phyloP scores from a whole-genome alignment of 1,284 basidiomycete species.

The Puccinia polysora region DNA sequence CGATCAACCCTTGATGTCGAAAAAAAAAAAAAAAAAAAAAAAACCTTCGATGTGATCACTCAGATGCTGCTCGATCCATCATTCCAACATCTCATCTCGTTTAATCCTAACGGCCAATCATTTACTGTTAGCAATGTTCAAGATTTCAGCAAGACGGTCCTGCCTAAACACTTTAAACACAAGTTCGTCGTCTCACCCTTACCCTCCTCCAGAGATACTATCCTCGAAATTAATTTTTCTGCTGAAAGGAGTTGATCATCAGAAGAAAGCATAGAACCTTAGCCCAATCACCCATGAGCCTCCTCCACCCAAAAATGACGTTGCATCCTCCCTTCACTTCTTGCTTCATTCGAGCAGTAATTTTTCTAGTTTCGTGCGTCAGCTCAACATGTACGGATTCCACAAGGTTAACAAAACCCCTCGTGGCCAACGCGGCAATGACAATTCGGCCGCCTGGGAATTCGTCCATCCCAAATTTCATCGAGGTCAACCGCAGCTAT shows the following conservation, averaged over 20 bases:
- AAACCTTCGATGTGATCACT: too few species aligned
- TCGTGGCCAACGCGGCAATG: conserved; percentile 70
- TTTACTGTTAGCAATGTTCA: conserved; percentile 50
- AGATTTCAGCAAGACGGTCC: conserved; percentile 52
- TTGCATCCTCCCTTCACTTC: background rate
- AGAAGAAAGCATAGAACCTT: too few species aligned
- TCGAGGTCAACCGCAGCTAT: conserved; percentile 69
- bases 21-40: too few species aligned
- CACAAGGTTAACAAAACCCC: conserved; percentile 63
- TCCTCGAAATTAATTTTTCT: too few species aligned
- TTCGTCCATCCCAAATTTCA: conserved; percentile 82
- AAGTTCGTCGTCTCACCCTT: conserved; percentile 29
- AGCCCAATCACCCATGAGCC: background rate
- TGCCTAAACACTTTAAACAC: conserved; percentile 55
- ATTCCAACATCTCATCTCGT: conserved; percentile 45
- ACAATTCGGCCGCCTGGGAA: conserved; percentile 78
- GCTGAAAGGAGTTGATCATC: too few species aligned
- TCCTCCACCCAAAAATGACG: too few species aligned
- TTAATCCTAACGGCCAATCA: conserved; percentile 38
- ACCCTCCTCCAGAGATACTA: background rate
- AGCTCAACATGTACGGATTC: conserved; percentile 74
- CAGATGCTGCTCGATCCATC: conserved; percentile 44
- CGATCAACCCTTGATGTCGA: too few species aligned
- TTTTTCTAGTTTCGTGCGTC: conserved; percentile 83
- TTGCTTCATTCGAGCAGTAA: conserved; percentile 55